Base-by-base conservation (phyloP, 176 grass and related monocot species). In the Cenchrus purpureus region DNA sequence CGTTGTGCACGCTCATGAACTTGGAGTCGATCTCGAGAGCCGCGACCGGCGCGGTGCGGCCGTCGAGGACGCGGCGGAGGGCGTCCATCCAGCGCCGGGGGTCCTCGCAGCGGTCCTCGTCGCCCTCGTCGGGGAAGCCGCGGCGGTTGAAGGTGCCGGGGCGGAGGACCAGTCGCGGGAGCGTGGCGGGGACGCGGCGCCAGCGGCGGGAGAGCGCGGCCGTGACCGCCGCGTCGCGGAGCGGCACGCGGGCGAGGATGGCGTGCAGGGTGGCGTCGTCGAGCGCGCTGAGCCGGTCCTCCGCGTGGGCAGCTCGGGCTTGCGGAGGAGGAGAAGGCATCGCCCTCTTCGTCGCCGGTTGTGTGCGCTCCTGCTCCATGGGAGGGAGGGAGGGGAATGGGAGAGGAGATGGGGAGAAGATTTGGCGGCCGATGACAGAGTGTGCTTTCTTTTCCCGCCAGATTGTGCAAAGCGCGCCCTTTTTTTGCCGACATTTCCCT, bases 121-220 rank as follows among this genome's bases (percentile, higher is more conserved):
- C 55, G 40, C 13, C 67, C 4, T 45, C 66, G 45, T 65, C 82
- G 45, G 45, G 44, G 82, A 83, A 66, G 25, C 12, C 59, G 7
- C 71, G 82, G 71, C 60, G 46, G 71, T 75, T 84, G 82, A 84
- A 84, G 19, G 71, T 65, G 71, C 19, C 29, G 12, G 57, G 58
- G 56, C 12, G 59, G 71, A 84, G 29, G 46, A 4, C 1, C 4
- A 84, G 31, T 29, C 71, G 59, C 46, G 71, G 82, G 25, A 84
- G 71, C 82, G 29, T 84, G 82, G 60, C 60, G 82, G 76, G 76
- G 60, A 84, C 71, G 29, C 71, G 59, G 19, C 19, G 82, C 82
- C 82, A 84, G 19, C 71, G 82, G 31, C 48, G 71, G 46, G 71
- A 75, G 19, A 84, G 59, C 71, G 45, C 71, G 31, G 31, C 1